Base-by-base conservation (phyloP, 2,329 filamentous ascomycete species). In the Westerdykella ornata region DNA sequence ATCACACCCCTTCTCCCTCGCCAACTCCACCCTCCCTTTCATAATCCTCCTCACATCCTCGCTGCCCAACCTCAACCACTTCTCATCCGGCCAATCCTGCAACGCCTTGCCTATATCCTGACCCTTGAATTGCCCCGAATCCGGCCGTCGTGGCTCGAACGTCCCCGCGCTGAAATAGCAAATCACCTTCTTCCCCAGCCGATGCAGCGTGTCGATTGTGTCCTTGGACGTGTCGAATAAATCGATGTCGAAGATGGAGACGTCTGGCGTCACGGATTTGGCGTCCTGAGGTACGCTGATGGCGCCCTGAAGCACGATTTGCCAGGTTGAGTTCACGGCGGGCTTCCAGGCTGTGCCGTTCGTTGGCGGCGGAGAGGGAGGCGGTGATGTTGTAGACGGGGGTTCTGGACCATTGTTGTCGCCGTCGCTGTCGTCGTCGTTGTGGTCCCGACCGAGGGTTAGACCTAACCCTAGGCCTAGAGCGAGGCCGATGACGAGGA, bases 131-230 rank as follows among this genome's bases (percentile, higher is more conserved):
- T 75, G 52, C 20, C 55, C 57, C 14, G 72, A 70, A 56, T 87
- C 84, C 1, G 71, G 63, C 3, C 83, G 73, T 68, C 74, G 78
- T 38, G 78, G 59, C 62, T 88, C 84, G 52, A 75, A 85, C 6
- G 77, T 81, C 1, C 84, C 84, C 0, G 81, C 82, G 38, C 78
- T 82, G 67, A 87, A 87, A 65, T 88, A 88, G 68, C 84, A 88
- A 44, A 87, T 81, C 40, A 85, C 76, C 46, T 76, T 79, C 55
- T 76, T 76, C 7, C 73, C 75, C 19, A 70, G 54, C 3, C 51
- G 48, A 32, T 80, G 73, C 12, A 82, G 65, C 4, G 60, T 57
- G 3, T 61, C 45, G 38, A 81, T 75, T 1, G 66, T 71, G 5
- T 63, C 55, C 12, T 67, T 65, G 5, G 67, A 60, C 38, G 75